Percentiles rank a stretch among this genome's conserved stretches.
These are phyloP conservation scores for Phytophthora nicotianae DNA, from an alignment of 352 stramenopile genomes.

Conservation along the genomic window DNA sequence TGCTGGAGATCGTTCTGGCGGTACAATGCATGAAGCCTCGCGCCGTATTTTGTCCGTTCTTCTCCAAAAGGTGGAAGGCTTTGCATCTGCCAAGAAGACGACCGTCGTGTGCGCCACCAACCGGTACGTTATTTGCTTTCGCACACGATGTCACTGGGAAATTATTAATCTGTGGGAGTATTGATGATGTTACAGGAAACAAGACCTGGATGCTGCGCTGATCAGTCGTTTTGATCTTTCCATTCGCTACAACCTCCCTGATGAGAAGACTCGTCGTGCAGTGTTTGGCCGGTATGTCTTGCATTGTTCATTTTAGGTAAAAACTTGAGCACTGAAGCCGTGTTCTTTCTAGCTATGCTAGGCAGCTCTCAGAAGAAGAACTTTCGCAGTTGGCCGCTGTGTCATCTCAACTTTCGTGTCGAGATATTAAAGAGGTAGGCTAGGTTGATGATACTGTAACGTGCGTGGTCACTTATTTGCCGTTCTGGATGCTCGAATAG, in stretches of 20 bases:
- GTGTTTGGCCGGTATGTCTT: conserved; percentile 85
- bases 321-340: conserved; percentile 8
- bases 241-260: conserved; percentile 92
- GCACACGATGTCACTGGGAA: not conserved
- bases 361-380: conserved; percentile 84
- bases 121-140: conserved; percentile 38
- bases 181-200: conserved; percentile 68
- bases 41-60: conserved; percentile 91
- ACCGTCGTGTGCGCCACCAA: conserved; percentile 94
- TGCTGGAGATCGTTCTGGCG: conserved; percentile 85
- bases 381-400: conserved; percentile 77
- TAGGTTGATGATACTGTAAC: not conserved
- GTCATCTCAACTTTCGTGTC: conserved; percentile 88
- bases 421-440: conserved; percentile 93
- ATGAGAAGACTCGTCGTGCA: conserved; percentile 76
- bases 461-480: not conserved
- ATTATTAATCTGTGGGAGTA: not conserved
- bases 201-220: conserved; percentile 92
- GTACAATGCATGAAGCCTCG: conserved; percentile 93
- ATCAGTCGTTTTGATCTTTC: conserved; percentile 94
- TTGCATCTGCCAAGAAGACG: conserved; percentile 92
- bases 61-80: conserved; percentile 93
- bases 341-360: conserved; percentile 74
- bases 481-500: conserved; percentile 26
- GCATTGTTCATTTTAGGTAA: not conserved